Conservation (phyloP, 257 asterid genomes). For the Ilex asprella region DNA sequence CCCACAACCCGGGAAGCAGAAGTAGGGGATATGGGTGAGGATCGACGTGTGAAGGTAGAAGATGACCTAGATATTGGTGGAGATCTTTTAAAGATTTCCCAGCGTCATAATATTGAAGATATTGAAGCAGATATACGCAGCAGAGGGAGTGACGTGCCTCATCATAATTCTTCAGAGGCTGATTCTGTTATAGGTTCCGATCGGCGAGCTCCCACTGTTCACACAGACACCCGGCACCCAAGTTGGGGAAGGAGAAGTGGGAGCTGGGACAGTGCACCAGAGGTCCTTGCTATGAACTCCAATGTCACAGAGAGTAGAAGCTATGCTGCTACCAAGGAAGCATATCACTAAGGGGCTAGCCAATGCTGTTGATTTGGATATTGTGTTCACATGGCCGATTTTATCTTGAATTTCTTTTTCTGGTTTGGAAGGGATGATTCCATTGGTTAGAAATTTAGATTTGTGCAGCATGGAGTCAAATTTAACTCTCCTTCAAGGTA, state of each 20-base stretch:
- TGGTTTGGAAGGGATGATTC: no score
- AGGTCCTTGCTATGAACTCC: conserved; percentile 28
- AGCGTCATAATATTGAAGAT: conserved; percentile 87
- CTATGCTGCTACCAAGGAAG: conserved; percentile 33
- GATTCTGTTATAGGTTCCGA: conserved; percentile 71
- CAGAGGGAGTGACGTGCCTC: conserved; percentile 78
- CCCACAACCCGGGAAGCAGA: conserved; percentile 52
- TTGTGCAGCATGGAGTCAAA: no score
- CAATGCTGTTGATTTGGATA: background rate
- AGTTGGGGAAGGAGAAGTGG: conserved; percentile 66
- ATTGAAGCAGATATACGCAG: conserved; percentile 86
- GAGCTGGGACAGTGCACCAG: conserved; percentile 55
- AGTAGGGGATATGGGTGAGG: conserved; percentile 40
- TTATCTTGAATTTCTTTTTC: no score
- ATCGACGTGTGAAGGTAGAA: conserved; percentile 76
- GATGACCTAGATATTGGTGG: conserved; percentile 88
- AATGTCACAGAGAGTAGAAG: conserved; percentile 21
- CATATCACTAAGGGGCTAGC: conserved; percentile 27
- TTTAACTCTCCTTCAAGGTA: background rate
- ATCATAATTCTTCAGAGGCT: conserved; percentile 58
- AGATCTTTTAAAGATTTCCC: conserved; percentile 88
- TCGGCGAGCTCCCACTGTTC: conserved; percentile 44
- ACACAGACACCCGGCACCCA: conserved; percentile 41
- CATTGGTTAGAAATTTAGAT: no score
- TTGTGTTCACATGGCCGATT: no score